phyloP scores from a whole-genome alignment of 371 early-diverging fungal genomes.

The Saksenaea oblongispora region DNA sequence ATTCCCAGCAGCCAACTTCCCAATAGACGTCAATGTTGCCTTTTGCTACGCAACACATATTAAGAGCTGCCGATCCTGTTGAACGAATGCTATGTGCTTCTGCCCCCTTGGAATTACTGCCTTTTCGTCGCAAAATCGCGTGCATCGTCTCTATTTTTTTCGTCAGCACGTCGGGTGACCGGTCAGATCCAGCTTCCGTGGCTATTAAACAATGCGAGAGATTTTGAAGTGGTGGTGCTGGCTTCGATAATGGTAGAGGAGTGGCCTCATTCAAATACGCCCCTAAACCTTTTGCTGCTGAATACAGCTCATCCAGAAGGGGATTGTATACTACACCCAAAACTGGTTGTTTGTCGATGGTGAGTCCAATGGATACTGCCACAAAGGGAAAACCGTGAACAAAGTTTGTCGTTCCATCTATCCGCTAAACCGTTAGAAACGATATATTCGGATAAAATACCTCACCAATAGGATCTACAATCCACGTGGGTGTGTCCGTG shows the following conservation, averaged over 20 bases:
- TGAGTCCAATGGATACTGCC: conserved; percentile 83
- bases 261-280: conserved; percentile 63
- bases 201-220: conserved; percentile 73
- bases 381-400: conserved; percentile 89
- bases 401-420: conserved; percentile 91
- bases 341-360: conserved; percentile 70
- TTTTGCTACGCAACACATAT: conserved; percentile 79
- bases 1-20: conserved; percentile 87
- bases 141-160: conserved; percentile 72
- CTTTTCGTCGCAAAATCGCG: conserved; percentile 33
- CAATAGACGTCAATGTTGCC: conserved; percentile 88
- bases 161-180: conserved; percentile 57
- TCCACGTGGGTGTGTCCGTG: conserved; percentile 85
- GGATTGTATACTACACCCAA: conserved; percentile 95
- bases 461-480: conserved; percentile 87
- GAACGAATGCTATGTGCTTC: conserved; percentile 77
- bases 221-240: conserved; percentile 59
- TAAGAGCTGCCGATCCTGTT: conserved; percentile 81
- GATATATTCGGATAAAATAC: neutral
- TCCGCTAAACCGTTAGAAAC: neutral
- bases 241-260: conserved; percentile 60
- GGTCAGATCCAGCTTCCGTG: conserved; percentile 85
- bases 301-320: conserved; percentile 77
- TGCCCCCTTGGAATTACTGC: conserved; percentile 20
- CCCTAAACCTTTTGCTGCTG: conserved; percentile 68